A percentile compares a stretch with the other conserved stretches of the same genome.
These are phyloP conservation scores for Alternaria panax DNA, from an alignment of 2,329 filamentous ascomycete genomes.

Conservation along the genomic window DNA sequence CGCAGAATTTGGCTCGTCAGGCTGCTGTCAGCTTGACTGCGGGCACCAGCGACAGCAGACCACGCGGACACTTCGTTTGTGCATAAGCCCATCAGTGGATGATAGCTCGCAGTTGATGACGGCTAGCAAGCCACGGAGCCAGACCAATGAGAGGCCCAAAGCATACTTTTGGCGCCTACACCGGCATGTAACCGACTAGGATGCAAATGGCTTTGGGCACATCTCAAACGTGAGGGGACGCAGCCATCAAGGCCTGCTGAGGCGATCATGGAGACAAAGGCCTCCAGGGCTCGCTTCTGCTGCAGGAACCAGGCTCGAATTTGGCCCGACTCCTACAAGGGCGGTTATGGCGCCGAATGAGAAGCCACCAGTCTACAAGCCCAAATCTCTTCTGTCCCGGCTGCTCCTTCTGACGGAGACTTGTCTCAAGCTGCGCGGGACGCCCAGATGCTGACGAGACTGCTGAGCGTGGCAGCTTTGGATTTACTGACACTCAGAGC, in stretches of 20 bases:
- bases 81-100: slow-evolving; percentile 6
- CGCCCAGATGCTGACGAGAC: slow-evolving; percentile 23
- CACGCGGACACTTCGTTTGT: slow-evolving; percentile 10
- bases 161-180: slow-evolving; percentile 7
- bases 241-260: slow-evolving; percentile 13
- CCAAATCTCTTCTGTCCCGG: slow-evolving; percentile 11
- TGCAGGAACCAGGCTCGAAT: slow-evolving; percentile 26
- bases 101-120: slow-evolving; percentile 14
- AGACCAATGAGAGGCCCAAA: slow-evolving; percentile 15
- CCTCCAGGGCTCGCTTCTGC: slow-evolving; percentile 19
- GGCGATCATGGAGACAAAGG: slow-evolving; percentile 24
- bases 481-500: slow-evolving; percentile 10
- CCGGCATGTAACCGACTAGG: slow-evolving; percentile 6
- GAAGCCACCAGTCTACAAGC: slow-evolving; percentile 5
- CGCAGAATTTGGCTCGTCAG: slow-evolving; percentile 1
- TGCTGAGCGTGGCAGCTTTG: slow-evolving; percentile 24
- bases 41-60: slow-evolving; percentile 9
- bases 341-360: slow-evolving; percentile 28
- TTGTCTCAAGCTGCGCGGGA: slow-evolving; percentile 21
- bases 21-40: slow-evolving; percentile 2
- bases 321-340: slow-evolving; percentile 13
- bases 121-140: slow-evolving; percentile 15
- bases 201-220: slow-evolving; percentile 7
- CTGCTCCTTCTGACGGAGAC: slow-evolving; percentile 19
- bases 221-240: slow-evolving; percentile 16